These are phyloP conservation scores for Mycoemilia scoparia DNA, from an alignment of 192 early-diverging fungal species.

Conservation along the genomic window DNA sequence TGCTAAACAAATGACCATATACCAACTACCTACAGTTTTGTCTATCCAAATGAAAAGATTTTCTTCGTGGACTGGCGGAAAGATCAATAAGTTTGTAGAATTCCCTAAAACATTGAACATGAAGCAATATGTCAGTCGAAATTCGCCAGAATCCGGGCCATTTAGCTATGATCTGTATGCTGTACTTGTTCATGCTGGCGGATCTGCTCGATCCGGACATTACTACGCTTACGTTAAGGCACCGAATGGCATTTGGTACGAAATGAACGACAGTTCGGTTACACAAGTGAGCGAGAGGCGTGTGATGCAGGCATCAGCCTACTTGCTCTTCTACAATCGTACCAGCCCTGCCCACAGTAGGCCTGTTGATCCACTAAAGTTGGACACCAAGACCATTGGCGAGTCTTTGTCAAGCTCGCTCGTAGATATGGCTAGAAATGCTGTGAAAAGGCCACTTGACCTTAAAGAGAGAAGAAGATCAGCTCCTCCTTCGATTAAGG, in stretches of 20 bases:
- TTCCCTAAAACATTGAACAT: slow-evolving; percentile 49
- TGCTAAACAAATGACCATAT: slow-evolving; percentile 60
- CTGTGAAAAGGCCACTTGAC: too few species aligned
- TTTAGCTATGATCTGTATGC: slow-evolving; percentile 54
- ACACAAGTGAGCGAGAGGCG: slow-evolving; percentile 41
- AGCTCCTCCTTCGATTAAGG: too few species aligned
- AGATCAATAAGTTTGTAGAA: slow-evolving; percentile 43
- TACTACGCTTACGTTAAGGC: slow-evolving; percentile 70
- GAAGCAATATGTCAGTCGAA: slow-evolving; percentile 23
- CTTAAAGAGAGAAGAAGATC: too few species aligned
- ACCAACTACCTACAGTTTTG: slow-evolving; percentile 48
- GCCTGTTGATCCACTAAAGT: too few species aligned
- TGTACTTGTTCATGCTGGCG: slow-evolving; percentile 64
- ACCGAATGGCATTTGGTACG: slow-evolving; percentile 59
- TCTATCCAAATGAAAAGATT: slow-evolving; percentile 78
- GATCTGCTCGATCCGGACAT: slow-evolving; percentile 59
- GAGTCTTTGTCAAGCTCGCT: too few species aligned
- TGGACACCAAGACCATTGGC: too few species aligned
- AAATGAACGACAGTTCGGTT: slow-evolving; percentile 64
- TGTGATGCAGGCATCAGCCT: slow-evolving; percentile 58
- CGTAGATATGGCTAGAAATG: too few species aligned
- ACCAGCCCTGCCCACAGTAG: too few species aligned
- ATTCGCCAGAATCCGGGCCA: slow-evolving; percentile 20
- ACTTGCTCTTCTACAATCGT: slow-evolving; percentile 73
- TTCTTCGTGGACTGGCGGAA: slow-evolving; percentile 37